Conservation (phyloP, 257 asterid genomes). For the Gynochthodes officinalis region DNA sequence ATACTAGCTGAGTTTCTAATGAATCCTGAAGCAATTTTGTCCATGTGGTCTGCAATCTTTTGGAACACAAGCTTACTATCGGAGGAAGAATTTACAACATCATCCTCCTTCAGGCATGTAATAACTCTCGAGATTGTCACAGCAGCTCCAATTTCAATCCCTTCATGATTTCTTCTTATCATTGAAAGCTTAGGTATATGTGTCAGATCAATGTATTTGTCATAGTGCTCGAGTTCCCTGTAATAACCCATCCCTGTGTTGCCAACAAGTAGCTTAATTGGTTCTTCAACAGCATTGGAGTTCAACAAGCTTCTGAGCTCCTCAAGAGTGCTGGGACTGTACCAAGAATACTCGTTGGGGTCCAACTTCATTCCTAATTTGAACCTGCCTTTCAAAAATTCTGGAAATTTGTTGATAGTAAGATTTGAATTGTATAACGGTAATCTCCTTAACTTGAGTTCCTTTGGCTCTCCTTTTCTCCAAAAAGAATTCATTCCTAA, state of each 20-base stretch:
- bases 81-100: conserved; percentile 11
- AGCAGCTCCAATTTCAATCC: conserved; percentile 61
- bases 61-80: conserved; percentile 28
- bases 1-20: conserved; percentile 59
- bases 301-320: conserved; percentile 50
- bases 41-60: conserved; percentile 62
- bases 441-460: conserved; percentile 29
- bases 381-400: conserved; percentile 26
- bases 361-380: conserved; percentile 27
- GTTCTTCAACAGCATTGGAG: conserved; percentile 30
- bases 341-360: conserved; percentile 50
- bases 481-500: conserved; percentile 61
- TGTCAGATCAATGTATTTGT: conserved; percentile 52
- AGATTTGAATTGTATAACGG: conserved; percentile 42
- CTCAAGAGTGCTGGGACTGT: conserved; percentile 44
- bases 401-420: conserved; percentile 28
- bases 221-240: conserved; percentile 42
- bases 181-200: conserved; percentile 50
- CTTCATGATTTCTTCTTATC: conserved; percentile 31
- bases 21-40: conserved; percentile 55
- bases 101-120: conserved; percentile 32
- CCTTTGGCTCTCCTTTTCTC: conserved; percentile 44
- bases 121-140: conserved; percentile 54
- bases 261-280: conserved; percentile 50
- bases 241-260: conserved; percentile 66